Evolutionary conservation across 768 basidiomycete genomes (phyloP), one percentile per base, ranked within the genome.

Genomic region (Leccinum variicolor): DNA sequence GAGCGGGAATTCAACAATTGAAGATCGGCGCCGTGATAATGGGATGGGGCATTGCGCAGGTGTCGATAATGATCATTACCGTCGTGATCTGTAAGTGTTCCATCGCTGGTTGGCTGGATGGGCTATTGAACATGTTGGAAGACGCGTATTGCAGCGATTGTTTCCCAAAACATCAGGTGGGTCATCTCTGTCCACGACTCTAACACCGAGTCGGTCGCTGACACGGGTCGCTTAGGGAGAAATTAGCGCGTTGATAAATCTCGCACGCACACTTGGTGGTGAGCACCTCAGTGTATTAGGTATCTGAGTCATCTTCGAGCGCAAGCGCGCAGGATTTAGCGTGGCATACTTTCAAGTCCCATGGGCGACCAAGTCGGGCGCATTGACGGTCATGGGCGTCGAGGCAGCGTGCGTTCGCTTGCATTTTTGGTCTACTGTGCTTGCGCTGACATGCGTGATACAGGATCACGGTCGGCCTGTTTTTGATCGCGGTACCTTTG

Each of bases 31-130:
- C 69, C 1, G 45, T 78, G 33, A 64, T 81, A 7, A 56, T 81
- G 31, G 79, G 79, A 0, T 80, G 79, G 79, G 78, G 76, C 2
- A 69, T 81, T 43, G 77, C 76, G 0, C 69, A 73, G 57, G 52
- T 69, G 4, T 66, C 72, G 0, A 64, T 74, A 28, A 70, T 77
- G 67, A 55, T 79, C 60, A 73, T 71, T 48, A 79, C 78, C 0
- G 78, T 77, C 7, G 75, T 69, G 1, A 65, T 76, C 53, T 79
- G 77, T 72, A 57, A 29, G 69, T 59, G 54, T 59, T 57, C 13
- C 14, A 23, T 52, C 21, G 9, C 6, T 28, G 17, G 3, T 26
- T 31, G 29, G 23, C 48, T 47, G 13, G 13, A 43, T 14, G 51
- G 26, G 29, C 10, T 34, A 11, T 33, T 55, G 26, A 56, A 23